These are phyloP conservation scores for Thecaphora thlaspeos DNA, from an alignment of 1,284 basidiomycete species.

Conservation along the genomic window DNA sequence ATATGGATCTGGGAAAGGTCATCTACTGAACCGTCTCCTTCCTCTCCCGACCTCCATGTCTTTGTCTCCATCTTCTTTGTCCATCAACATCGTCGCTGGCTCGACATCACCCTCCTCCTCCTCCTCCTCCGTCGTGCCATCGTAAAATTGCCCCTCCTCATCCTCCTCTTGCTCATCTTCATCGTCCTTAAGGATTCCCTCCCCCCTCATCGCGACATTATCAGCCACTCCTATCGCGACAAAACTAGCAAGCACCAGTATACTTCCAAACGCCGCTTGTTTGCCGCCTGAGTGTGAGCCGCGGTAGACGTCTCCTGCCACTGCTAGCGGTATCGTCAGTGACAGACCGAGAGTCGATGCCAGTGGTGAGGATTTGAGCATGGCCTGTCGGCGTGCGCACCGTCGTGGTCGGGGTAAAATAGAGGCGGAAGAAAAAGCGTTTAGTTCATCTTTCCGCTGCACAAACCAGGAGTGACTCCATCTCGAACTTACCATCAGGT, in stretches of 20 bases:
- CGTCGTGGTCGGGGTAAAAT: constrained; percentile 17
- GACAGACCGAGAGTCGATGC: constrained; percentile 91
- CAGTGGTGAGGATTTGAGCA: constrained; percentile 87
- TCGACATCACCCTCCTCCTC: constrained; percentile 1
- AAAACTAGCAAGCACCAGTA: constrained; percentile 45
- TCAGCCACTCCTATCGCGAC: constrained; percentile 33
- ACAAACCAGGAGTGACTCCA: too few relatives aligned
- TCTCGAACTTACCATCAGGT: constrained; percentile 37
- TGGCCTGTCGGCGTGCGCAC: constrained; percentile 62
- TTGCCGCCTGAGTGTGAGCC: constrained; percentile 55
- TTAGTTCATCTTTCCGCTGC: too few relatives aligned
- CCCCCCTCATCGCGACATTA: constrained; percentile 10
- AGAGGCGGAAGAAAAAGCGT: too few relatives aligned
- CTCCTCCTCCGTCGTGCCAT: not conserved
- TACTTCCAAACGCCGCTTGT: constrained; percentile 36
- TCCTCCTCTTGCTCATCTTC: not conserved
- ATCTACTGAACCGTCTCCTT: too few relatives aligned
- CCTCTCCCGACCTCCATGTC: too few relatives aligned
- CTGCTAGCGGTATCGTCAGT: constrained; percentile 88
- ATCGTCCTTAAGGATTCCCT: constrained; percentile 2
- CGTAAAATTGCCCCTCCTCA: too few relatives aligned
- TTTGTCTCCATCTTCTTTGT: too few relatives aligned
- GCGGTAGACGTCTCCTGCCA: constrained; percentile 74
- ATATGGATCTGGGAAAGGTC: too few relatives aligned
- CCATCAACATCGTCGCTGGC: too few relatives aligned